Evolutionary conservation across 257 asterid genomes (phyloP).

Genomic region (Misopates orontium): DNA sequence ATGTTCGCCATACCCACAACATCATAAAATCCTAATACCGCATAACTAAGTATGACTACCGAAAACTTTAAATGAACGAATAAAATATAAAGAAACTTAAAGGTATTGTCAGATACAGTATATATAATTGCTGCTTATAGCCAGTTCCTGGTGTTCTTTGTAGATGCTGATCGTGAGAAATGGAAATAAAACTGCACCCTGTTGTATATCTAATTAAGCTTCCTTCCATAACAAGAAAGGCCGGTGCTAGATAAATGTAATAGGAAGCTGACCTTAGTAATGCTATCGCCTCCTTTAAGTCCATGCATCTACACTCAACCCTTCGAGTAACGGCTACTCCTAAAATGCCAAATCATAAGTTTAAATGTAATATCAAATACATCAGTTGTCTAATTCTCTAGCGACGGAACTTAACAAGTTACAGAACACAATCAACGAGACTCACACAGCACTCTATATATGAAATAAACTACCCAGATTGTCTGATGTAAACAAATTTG

Average conservation of each 20-base stretch:
- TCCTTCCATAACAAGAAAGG: too few species aligned
- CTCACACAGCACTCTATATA: too few species aligned
- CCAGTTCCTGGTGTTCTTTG: too few species aligned
- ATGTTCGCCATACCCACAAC: neutral
- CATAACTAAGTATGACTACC: too few species aligned
- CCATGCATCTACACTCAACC: conserved; percentile 42
- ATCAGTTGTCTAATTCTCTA: neutral
- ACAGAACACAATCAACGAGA: conserved; percentile 1
- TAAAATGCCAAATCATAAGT: conserved; percentile 2
- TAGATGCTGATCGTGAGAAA: too few species aligned
- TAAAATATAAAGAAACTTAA: neutral
- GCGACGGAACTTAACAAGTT: too few species aligned
- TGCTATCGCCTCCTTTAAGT: conserved; percentile 46
- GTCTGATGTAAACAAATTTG: too few species aligned
- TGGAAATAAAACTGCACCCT: too few species aligned
- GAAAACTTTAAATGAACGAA: neutral
- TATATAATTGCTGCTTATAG: too few species aligned
- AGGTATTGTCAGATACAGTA: neutral
- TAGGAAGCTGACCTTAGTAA: neutral
- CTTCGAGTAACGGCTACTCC: conserved; percentile 25
- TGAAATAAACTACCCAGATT: too few species aligned
- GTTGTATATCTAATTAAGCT: too few species aligned
- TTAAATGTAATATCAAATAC: neutral
- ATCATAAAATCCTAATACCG: neutral
- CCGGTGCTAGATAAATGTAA: too few species aligned